Percentiles rank a stretch among this genome's conserved stretches.
Evolutionary conservation across 1,139 yeast genomes (phyloP).

Genomic region (Debaryomyces subglobosus): DNA sequence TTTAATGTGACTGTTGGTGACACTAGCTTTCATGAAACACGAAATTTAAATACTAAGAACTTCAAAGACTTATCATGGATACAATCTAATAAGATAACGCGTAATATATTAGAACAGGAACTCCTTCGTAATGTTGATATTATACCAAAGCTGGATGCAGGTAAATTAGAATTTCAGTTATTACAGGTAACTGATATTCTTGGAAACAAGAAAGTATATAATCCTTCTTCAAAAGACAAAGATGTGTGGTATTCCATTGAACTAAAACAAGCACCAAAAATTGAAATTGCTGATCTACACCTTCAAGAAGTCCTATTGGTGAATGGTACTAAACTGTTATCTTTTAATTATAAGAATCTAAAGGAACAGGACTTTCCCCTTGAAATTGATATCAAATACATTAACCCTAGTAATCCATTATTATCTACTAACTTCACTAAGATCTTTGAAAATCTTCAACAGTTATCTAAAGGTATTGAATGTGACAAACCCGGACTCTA

Average conservation of each 20-base stretch:
- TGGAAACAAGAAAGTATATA: constrained; percentile 68
- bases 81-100: constrained; percentile 26
- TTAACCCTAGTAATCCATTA: constrained; percentile 28
- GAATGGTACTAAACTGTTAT: constrained; percentile 40
- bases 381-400: constrained; percentile 41
- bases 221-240: constrained; percentile 44
- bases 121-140: constrained; percentile 29
- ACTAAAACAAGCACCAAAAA: constrained; percentile 64
- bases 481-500: constrained; percentile 68
- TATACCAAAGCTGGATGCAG: constrained; percentile 39
- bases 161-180: constrained; percentile 66
- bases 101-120: constrained; percentile 42
- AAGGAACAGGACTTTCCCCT: constrained; percentile 49
- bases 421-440: constrained; percentile 32
- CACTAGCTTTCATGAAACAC: constrained; percentile 11
- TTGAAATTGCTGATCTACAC: constrained; percentile 40
- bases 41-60: constrained; percentile 1
- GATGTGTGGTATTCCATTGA: constrained; percentile 57
- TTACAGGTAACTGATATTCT: constrained; percentile 72
- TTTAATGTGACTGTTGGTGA: constrained; percentile 28
- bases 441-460: constrained; percentile 35
- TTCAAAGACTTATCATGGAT: constrained; percentile 26
- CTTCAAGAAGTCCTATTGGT: constrained; percentile 48
- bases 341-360: constrained; percentile 24
- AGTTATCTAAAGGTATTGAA: constrained; percentile 35